These are phyloP conservation scores for Spathaspora sp. DNA, from an alignment of 805 yeast species.

Conservation along the genomic window DNA sequence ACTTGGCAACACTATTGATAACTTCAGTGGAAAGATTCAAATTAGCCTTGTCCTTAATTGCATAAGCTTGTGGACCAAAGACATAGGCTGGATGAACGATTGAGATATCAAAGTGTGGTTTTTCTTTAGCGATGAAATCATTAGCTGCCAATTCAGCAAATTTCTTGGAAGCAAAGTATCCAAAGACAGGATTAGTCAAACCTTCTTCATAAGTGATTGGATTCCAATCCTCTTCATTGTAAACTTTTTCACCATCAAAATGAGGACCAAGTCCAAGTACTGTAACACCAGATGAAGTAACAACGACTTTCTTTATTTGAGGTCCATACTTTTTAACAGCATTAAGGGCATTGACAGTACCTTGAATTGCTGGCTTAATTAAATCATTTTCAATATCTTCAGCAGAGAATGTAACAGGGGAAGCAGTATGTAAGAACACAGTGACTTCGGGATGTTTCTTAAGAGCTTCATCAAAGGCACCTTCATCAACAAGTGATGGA, in stretches of 20 bases:
- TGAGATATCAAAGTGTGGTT: constrained; percentile 8
- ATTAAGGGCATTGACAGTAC: constrained; percentile 44
- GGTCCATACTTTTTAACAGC: constrained; percentile 42
- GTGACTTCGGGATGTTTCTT: constrained; percentile 19
- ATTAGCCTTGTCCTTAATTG: constrained; percentile 16
- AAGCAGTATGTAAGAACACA: constrained; percentile 23
- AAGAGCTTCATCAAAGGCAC: constrained; percentile 21
- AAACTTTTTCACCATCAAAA: constrained; percentile 7
- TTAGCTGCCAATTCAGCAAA: constrained; percentile 60
- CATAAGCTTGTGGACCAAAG: constrained; percentile 20
- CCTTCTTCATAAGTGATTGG: constrained; percentile 47
- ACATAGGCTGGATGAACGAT: constrained; percentile 18
- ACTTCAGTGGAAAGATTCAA: constrained; percentile 32
- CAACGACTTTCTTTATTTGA: constrained; percentile 36
- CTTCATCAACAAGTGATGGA: constrained; percentile 11
- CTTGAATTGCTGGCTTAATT: constrained; percentile 49
- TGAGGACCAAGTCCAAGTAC: constrained; percentile 17
- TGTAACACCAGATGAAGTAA: constrained; percentile 51
- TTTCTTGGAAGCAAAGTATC: constrained; percentile 55
- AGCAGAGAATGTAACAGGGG: constrained; percentile 17
- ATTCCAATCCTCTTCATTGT: constrained; percentile 45
- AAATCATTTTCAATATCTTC: constrained; percentile 40
- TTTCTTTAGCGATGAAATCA: constrained; percentile 36
- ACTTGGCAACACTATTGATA: constrained; percentile 34
- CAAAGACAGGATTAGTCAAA: constrained; percentile 33